Evolutionary conservation across 495 filamentous ascomycete genomes (phyloP), one percentile per base, ranked within the genome.

Genomic region (Hypoxylon perforatum): DNA sequence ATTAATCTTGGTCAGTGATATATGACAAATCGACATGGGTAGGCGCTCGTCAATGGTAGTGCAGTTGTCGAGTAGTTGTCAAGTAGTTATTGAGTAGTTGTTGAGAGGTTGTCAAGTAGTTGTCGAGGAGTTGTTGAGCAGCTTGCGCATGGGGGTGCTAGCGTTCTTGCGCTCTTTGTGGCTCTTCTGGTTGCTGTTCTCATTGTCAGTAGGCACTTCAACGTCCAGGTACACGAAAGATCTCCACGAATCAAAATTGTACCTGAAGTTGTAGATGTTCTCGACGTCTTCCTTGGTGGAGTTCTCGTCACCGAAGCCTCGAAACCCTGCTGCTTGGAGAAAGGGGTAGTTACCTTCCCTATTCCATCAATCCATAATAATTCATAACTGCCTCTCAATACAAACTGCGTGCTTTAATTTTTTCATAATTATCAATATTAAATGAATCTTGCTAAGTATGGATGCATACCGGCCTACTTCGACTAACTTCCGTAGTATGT

Each of bases 221-320:
- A 98, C 95, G 73, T 99, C 96, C 38, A 94, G 91, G 77, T 99
- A 99, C 81, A 98, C 95, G 77, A 99, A 99, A 21, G 91, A 87
- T 49, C 95, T 85, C 95, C 95, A 99, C 77, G 90, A 94, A 85
- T 99, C 96, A 71, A 99, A 95, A 83, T 93, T 93, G 85, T 97
- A 99, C 90, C 92, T 98, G 86, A 97, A 99, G 84, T 98, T 96
- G 85, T 99, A 99, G 83, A 99, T 98, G 57, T 81, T 80, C 73
- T 97, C 92, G 22, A 99, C 94, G 1, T 94, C 90, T 74, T 96
- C 91, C 76, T 92, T 90, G 72, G 88, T 87, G 71, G 87, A 90
- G 67, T 95, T 91, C 42, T 96, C 93, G 76, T 94, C 86, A 55
- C 95, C 90, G 35, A 98, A 86, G 61, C 81, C 76, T n/a, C 2